A percentile compares a stretch with the other conserved stretches of the same genome.
Evolutionary conservation across 2,329 filamentous ascomycete species (phyloP).

Genomic region (Ceratocystis diversiconidia): DNA sequence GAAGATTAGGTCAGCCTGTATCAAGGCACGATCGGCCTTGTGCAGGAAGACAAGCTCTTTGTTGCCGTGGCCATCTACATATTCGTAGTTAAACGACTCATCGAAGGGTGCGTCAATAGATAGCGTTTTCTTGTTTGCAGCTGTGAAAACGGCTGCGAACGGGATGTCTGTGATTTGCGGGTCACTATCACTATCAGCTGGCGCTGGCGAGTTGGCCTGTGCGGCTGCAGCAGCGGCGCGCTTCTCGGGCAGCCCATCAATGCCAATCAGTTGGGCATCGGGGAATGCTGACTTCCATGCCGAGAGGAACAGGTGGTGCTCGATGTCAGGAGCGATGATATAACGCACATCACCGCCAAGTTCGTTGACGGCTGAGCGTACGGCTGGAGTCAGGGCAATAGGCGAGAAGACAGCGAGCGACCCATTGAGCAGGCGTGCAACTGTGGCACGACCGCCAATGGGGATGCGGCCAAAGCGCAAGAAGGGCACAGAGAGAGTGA

Average conservation of each 20-base stretch:
- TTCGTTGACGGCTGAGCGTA: slow-evolving; percentile 47
- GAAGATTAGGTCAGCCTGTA: slow-evolving; percentile 84
- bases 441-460: slow-evolving; percentile 73
- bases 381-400: slow-evolving; percentile 64
- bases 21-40: slow-evolving; percentile 62
- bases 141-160: slow-evolving; percentile 56
- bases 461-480: slow-evolving; percentile 63
- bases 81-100: slow-evolving; percentile 72
- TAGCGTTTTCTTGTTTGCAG: slow-evolving; percentile 36
- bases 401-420: slow-evolving; percentile 83
- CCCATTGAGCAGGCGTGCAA: slow-evolving; percentile 68
- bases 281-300: slow-evolving; percentile 74
- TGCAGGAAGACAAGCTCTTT: slow-evolving; percentile 81
- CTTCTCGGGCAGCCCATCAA: slow-evolving; percentile 73
- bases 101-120: slow-evolving; percentile 67
- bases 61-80: slow-evolving; percentile 64
- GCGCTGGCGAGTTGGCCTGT: slow-evolving; percentile 32
- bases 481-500: slow-evolving; percentile 73
- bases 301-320: slow-evolving; percentile 89
- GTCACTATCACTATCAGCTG: slow-evolving; percentile 20
- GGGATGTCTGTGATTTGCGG: slow-evolving; percentile 32
- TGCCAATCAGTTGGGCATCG: slow-evolving; percentile 63
- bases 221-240: slow-evolving; percentile 42
- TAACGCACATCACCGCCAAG: slow-evolving; percentile 62
- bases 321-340: slow-evolving; percentile 73